Evolutionary conservation across 176 grass and related monocot species (phyloP).

Genomic region (Microstegium vimineum): DNA sequence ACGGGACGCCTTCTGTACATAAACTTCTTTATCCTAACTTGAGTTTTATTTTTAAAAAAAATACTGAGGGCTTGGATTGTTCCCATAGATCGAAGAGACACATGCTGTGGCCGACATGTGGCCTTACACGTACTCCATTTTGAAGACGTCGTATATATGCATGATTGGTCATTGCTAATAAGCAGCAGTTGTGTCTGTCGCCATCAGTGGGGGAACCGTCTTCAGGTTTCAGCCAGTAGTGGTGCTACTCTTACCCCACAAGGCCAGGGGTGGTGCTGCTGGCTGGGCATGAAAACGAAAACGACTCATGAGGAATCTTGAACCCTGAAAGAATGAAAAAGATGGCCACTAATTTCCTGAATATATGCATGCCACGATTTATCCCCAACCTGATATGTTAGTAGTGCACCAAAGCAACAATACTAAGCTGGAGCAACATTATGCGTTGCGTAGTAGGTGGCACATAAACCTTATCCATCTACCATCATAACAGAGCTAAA

Average conservation of each 20-base stretch:
- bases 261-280: not conserved
- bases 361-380: not conserved
- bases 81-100: not conserved
- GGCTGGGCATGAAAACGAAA: not conserved
- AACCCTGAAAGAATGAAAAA: not conserved
- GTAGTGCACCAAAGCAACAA: too few relatives aligned
- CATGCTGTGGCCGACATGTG: too few relatives aligned
- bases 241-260: not conserved
- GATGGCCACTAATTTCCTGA: not conserved
- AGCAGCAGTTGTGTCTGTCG: not conserved
- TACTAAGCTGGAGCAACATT: too few relatives aligned
- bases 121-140: not conserved
- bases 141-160: not conserved
- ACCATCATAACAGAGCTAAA: too few relatives aligned
- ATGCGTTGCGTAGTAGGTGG: too few relatives aligned
- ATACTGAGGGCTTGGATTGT: not conserved
- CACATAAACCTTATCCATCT: too few relatives aligned
- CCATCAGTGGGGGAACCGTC: not conserved
- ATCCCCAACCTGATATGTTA: not conserved
- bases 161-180: not conserved
- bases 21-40: too few relatives aligned
- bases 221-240: conserved; percentile 2
- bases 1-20: too few relatives aligned
- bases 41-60: too few relatives aligned
- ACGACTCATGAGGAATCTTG: conserved; percentile 12